A percentile compares a stretch with the other conserved stretches of the same genome.
These are phyloP conservation scores for Lactarius psammicola DNA, from an alignment of 768 basidiomycete genomes.

Conservation along the genomic window DNA sequence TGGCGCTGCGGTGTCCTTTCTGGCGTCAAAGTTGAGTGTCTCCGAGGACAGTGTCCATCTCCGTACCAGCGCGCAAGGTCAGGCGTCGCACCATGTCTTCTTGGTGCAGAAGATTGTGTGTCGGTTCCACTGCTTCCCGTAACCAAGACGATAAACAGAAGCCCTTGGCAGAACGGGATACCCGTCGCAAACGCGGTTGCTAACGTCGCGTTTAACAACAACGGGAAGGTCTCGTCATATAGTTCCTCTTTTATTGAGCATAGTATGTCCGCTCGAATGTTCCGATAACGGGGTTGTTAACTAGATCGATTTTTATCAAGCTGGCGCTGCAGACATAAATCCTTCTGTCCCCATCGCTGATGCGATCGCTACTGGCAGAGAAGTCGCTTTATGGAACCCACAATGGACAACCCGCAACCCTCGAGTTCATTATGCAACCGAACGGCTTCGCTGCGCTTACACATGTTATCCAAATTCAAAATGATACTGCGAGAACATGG, in stretches of 20 bases:
- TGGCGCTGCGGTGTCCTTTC: slow-evolving; percentile 31
- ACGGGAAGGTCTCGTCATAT: slow-evolving; percentile 43
- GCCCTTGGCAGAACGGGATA: slow-evolving; percentile 34
- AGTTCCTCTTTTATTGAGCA: slow-evolving; percentile 49
- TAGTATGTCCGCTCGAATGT: slow-evolving; percentile 32
- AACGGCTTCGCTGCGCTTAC: slow-evolving; percentile 43
- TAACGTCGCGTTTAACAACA: slow-evolving; percentile 45
- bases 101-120: slow-evolving; percentile 32
- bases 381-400: slow-evolving; percentile 40
- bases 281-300: background rate
- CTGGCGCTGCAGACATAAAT: slow-evolving; percentile 35
- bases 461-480: slow-evolving; percentile 45
- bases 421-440: slow-evolving; percentile 43
- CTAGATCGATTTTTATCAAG: background rate
- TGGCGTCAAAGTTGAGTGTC: slow-evolving; percentile 30
- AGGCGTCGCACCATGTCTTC: slow-evolving; percentile 29
- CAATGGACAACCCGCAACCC: slow-evolving; percentile 40
- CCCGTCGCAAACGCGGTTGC: slow-evolving; percentile 44
- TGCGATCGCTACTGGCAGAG: slow-evolving; percentile 42
- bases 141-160: background rate
- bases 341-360: slow-evolving; percentile 39
- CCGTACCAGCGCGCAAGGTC: slow-evolving; percentile 28
- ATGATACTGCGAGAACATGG: slow-evolving; percentile 46
- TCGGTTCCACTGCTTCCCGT: background rate
- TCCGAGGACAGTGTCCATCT: slow-evolving; percentile 21